Evolutionary conservation across 1,284 basidiomycete genomes (phyloP), one percentile per base, ranked within the genome.

Genomic region (Cutaneotrichosporon sp.): DNA sequence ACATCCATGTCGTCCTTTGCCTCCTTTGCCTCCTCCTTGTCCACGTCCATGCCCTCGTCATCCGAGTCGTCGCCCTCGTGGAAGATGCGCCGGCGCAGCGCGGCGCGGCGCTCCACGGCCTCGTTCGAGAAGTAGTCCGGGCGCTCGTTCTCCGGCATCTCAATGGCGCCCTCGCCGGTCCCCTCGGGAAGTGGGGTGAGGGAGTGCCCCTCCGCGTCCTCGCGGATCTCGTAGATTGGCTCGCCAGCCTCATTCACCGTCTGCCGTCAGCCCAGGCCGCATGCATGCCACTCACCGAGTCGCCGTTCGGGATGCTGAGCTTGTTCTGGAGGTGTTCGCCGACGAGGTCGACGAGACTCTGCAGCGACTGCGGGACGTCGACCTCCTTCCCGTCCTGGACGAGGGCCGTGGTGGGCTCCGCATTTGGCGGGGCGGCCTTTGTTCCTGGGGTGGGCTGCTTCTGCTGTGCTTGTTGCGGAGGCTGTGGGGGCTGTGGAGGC

Each of bases 171-270:
- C 18, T 59, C 59, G 22, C 55, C 52, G 11, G 42, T 18, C 54
- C 58, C 46, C 25, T 65, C 61, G 1, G 72, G 73, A 7, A 59
- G 42, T 0, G 61, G 52, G 16, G 70, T 72, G 36, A 77, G 66
- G 2, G 69, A 62, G n/a, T 59, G 54, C 7, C 75, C 76, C 42
- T 72, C 66, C 4, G 67, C 58, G 6, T 67, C 68, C 63, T 78
- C 76, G 20, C 72, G 67, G 46, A 78, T 78, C 62, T 78, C 76
- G 51, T 73, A 74, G 50, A 78, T 71, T 1, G 76, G 74, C 38
- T 76, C 59, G 10, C 75, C 76, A 16, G 75, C 73, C 51, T 78
- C 75, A 33, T 69, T 77, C 13, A 58, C 43, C 1, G 56, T 62
- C 64, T 66, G 55, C 11, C 1, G 45, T 63, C 53, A 63, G 56